A percentile compares a stretch with the other conserved stretches of the same genome.
phyloP scores from a whole-genome alignment of 2,329 filamentous ascomycete species.

The Aspergillus luchuensis region DNA sequence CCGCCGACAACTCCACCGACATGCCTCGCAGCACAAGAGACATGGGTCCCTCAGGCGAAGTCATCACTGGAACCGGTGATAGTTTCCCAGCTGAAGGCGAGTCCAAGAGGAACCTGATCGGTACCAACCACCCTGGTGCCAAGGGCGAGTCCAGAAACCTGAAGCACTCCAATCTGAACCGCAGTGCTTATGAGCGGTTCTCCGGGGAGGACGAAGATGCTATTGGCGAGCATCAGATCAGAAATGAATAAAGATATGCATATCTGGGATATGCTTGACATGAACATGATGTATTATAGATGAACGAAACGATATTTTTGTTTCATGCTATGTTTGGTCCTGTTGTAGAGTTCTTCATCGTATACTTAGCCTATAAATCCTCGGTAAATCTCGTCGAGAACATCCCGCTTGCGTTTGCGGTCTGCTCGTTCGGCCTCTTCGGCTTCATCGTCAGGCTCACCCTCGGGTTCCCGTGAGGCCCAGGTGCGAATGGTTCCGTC shows the following conservation, averaged over 20 bases:
- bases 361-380: constrained; percentile 59
- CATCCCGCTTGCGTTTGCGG: constrained; percentile 71
- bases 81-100: constrained; percentile 41
- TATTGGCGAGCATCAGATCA: constrained; percentile 33
- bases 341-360: not conserved
- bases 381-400: constrained; percentile 76
- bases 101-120: constrained; percentile 36
- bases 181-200: constrained; percentile 42
- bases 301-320: not conserved
- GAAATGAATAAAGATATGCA: constrained; percentile 22
- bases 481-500: constrained; percentile 84
- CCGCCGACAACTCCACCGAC: constrained; percentile 52
- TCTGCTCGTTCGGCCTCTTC: constrained; percentile 54
- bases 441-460: constrained; percentile 45
- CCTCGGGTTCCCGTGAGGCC: constrained; percentile 62
- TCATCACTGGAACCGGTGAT: constrained; percentile 46
- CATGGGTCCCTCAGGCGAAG: constrained; percentile 38
- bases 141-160: constrained; percentile 42
- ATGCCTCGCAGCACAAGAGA: constrained; percentile 46
- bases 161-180: constrained; percentile 43
- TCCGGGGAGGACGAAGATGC: constrained; percentile 40
- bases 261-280: not conserved
- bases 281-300: not conserved
- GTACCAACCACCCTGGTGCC: constrained; percentile 36
- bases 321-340: not conserved